Percentiles rank a stretch among this genome's conserved stretches.
These are phyloP conservation scores for Apostasia ramifera DNA, from an alignment of 106 monocot species.

Conservation along the genomic window DNA sequence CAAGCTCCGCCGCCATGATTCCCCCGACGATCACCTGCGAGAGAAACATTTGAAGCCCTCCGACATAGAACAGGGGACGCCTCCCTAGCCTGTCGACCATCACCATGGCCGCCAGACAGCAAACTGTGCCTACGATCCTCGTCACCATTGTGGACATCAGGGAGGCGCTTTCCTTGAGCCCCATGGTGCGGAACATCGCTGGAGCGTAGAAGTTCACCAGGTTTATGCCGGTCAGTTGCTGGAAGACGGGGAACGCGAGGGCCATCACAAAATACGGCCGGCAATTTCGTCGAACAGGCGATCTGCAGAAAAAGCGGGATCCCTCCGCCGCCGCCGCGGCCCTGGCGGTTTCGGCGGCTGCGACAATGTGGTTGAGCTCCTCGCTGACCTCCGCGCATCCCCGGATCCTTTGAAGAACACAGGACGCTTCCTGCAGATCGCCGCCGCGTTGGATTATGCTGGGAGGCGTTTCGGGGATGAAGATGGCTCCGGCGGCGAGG, in stretches of 20 bases:
- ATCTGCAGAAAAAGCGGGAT: constrained; percentile 15
- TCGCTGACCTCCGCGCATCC: constrained; percentile 25
- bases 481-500: constrained; percentile 1
- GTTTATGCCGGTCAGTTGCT: constrained; percentile 37
- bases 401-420: constrained; percentile 20
- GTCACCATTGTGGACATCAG: constrained; percentile 23
- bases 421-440: neutral
- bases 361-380: constrained; percentile 24
- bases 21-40: constrained; percentile 27
- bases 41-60: constrained; percentile 35
- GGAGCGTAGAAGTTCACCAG: constrained; percentile 32
- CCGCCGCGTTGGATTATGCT: constrained; percentile 16
- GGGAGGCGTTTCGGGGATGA: constrained; percentile 22
- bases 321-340: constrained; percentile 15
- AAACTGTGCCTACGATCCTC: constrained; percentile 7
- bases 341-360: too few relatives aligned
- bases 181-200: constrained; percentile 27
- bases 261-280: constrained; percentile 42
- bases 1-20: constrained; percentile 17
- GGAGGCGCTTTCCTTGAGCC: constrained; percentile 20
- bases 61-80: constrained; percentile 24
- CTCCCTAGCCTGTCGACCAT: constrained; percentile 30
- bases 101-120: constrained; percentile 1
- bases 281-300: constrained; percentile 12
- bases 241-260: constrained; percentile 27